Base-by-base conservation (phyloP, 768 basidiomycete species). In the Pisolithus sp. region DNA sequence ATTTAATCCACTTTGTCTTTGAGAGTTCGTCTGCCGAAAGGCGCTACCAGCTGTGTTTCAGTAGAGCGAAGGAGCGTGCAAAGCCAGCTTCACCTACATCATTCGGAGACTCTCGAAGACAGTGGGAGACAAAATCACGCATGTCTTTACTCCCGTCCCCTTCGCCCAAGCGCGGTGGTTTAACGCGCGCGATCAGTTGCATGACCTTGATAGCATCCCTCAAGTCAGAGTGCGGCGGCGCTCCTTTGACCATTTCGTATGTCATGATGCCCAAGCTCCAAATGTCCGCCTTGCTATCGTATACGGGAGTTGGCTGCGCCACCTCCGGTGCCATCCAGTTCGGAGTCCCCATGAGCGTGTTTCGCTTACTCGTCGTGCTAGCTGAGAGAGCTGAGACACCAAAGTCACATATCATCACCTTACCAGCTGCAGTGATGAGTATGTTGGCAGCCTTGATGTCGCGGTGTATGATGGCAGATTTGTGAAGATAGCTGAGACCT, bases 301-400 rank as follows among this genome's bases (percentile, higher is more conserved):
- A 98, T 40, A 84, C 77, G n/a, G 91, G 82, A 10, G 89, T 85
- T 9, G 79, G 77, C 57, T 92, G 89, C 15, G 95, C 90, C 3
- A 98, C 93, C 68, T 99, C 96, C 0, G 96, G 96, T 0, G 96
- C 96, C 96, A 99, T 99, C 95, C 95, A 98, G 65, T 96, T 92
- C 0, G 94, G 95, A 2, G 96, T 98, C 2, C 96, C 96, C 55
- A 94, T 92, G 62, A 98, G 81, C 0, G 96, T 99, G 48, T 94
- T 93, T 21, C 96, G 83, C 68, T 98, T 98, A 67, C 91, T 92
- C 10, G 85, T 83, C 3, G 83, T 76, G 15, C 83, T 89, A 23
- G 83, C 80, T 49, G 97, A 79, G 36, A 96, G 80, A 3, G 94
- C 96, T 4, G 95, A 96, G 44, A 99, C 96, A 26, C 96, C 96